phyloP scores from a whole-genome alignment of 2,329 filamentous ascomycete species.

The Penicillium sp. region DNA sequence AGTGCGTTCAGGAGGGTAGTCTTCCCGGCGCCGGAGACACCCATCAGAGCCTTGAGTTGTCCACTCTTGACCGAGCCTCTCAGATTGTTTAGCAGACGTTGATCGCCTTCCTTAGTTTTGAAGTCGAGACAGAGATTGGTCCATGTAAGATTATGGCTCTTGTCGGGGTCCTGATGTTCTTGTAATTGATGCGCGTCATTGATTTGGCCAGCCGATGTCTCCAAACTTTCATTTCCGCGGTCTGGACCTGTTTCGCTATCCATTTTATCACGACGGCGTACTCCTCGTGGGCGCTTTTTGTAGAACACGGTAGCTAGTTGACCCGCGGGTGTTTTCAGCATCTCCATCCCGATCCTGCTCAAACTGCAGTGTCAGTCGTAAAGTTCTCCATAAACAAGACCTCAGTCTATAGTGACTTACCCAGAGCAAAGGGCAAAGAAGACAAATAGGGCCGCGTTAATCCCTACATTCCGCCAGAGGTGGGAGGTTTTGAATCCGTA shows the following conservation, averaged over 20 bases:
- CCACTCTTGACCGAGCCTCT: conserved; percentile 46
- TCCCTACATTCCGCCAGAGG: conserved; percentile 3
- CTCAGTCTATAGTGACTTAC: neutral
- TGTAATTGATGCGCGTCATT: neutral
- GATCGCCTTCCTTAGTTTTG: neutral
- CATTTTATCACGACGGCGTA: neutral
- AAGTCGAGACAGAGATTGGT: neutral
- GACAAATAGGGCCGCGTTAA: neutral
- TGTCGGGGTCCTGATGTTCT: neutral
- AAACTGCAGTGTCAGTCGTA: neutral
- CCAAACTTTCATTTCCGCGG: neutral
- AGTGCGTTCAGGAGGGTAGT: conserved; percentile 11
- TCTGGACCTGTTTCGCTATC: neutral
- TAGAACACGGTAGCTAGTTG: neutral
- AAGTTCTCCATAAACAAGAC: neutral
- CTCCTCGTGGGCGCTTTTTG: neutral
- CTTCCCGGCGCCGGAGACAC: conserved; percentile 66
- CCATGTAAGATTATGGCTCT: neutral
- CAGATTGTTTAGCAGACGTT: conserved; percentile 39
- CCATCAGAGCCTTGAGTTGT: conserved; percentile 47
- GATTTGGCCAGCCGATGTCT: neutral
- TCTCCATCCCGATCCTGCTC: neutral
- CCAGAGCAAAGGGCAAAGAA: neutral
- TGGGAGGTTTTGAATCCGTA: neutral
- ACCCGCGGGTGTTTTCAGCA: neutral